phyloP scores from a whole-genome alignment of 1,284 basidiomycete genomes.

The Naganishia sp. region DNA sequence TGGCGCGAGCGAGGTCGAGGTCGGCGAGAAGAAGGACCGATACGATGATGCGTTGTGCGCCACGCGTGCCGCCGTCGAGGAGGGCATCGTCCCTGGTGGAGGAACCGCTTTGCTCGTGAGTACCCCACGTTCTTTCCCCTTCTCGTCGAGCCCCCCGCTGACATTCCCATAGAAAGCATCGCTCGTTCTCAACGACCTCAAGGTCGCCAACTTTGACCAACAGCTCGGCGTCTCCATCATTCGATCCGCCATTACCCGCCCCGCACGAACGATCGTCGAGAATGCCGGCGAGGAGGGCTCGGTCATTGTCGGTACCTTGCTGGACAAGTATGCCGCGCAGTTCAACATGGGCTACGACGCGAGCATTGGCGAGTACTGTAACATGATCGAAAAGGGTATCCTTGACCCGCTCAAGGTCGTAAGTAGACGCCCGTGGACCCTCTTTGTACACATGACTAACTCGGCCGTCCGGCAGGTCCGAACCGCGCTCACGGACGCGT shows the following conservation, averaged over 20 bases:
- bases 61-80: constrained; percentile 95
- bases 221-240: constrained; percentile 94
- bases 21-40: constrained; percentile 98
- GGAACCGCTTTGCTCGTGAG: constrained; percentile 68
- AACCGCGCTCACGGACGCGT: constrained; percentile 86
- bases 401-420: constrained; percentile 94
- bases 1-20: constrained; percentile 90
- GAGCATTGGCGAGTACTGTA: constrained; percentile 83
- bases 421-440: neutral
- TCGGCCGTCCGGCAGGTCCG: constrained; percentile 44
- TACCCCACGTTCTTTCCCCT: constrained; percentile 35
- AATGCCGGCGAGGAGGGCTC: constrained; percentile 95
- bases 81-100: constrained; percentile 95
- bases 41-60: constrained; percentile 98
- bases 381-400: constrained; percentile 93
- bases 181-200: constrained; percentile 73
- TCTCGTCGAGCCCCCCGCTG: constrained; percentile 15
- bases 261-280: constrained; percentile 83
- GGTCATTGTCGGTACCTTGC: constrained; percentile 85
- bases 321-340: constrained; percentile 70
- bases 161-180: constrained; percentile 75
- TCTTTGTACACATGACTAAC: too few species aligned
- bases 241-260: constrained; percentile 78
- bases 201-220: constrained; percentile 94
- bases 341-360: constrained; percentile 91